Base-by-base conservation (phyloP, 2,329 filamentous ascomycete genomes). In the Penicillium sp. region DNA sequence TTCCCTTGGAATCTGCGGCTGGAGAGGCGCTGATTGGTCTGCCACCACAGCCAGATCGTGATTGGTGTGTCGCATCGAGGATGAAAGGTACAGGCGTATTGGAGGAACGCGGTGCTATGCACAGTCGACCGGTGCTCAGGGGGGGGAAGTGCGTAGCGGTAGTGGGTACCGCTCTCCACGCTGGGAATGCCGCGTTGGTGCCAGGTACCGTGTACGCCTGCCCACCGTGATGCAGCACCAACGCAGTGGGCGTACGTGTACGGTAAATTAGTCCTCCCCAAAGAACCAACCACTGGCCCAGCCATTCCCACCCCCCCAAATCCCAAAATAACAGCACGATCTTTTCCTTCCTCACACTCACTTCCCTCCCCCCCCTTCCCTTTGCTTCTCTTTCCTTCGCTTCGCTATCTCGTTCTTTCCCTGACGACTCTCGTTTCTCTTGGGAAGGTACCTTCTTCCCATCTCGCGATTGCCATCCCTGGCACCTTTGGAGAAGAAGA, bases 361-460 rank as follows among this genome's bases (percentile, higher is more conserved):
- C 60, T 50, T 36, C 44, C 46, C 53, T 42, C 33, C 47, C 42
- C 45, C 47, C 36, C 47, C 47, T 58, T 51, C 45, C 45, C 51
- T 54, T 51, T 44, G 43, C 48, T 49, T 53, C 57, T 49, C 68
- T 61, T 46, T 49, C 41, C 52, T 55, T 56, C 41, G 56, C 60
- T 47, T 41, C 51, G 41, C 42, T 45, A 53, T 44, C 33, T 41
- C 41, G 53, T 50, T 39, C 41, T 50, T 53, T 49, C 45, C 41
- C 47, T 45, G 50, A 55, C 48, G 68, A 62, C 52, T 53, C 45
- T 57, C 47, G 42, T 50, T 50, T 41, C 47, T 47, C 40, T 39
- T 36, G 48, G 48, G 41, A 50, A 39, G 42, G 45, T 38, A 20
- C 17, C n/a, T 35, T 31, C 23, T 41, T 40, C 16, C 25, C 16